Percentiles rank a stretch among this genome's conserved stretches.
phyloP scores from a whole-genome alignment of 345 rosid species.

The Arabis hirsuta region DNA sequence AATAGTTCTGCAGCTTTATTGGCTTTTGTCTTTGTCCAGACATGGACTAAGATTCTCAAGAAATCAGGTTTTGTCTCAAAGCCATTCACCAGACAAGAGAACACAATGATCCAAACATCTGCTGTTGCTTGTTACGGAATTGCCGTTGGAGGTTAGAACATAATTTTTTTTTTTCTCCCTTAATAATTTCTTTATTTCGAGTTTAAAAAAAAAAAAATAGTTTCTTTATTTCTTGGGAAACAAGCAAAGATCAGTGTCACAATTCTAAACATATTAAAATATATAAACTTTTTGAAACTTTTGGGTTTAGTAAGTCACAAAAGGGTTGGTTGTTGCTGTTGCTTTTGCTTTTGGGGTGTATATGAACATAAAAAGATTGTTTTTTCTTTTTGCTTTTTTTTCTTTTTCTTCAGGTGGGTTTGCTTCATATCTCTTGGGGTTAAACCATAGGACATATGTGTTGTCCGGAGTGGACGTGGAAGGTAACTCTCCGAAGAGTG shows the following conservation, averaged over 20 bases:
- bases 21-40: conserved; percentile 70
- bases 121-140: conserved; percentile 95
- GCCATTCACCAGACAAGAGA: conserved; percentile 92
- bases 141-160: conserved; percentile 75
- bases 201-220: too few species aligned
- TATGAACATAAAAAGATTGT: background rate
- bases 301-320: conserved; percentile 16
- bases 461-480: conserved; percentile 68
- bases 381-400: background rate
- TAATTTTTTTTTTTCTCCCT: background rate
- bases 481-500: conserved; percentile 67
- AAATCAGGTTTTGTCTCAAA: conserved; percentile 65
- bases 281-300: conserved; percentile 13
- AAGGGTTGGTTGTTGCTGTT: conserved; percentile 9
- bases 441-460: conserved; percentile 81
- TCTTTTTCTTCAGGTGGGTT: conserved; percentile 71
- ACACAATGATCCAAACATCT: conserved; percentile 94
- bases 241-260: conserved; percentile 16
- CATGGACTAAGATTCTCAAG: conserved; percentile 80
- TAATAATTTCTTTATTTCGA: background rate
- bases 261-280: conserved; percentile 7
- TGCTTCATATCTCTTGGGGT: conserved; percentile 86
- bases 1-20: conserved; percentile 91
- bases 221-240: conserved; percentile 5
- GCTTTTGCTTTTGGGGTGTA: conserved; percentile 32